phyloP scores from a whole-genome alignment of 805 yeast genomes.

The Myxozyma vanderwaltii region DNA sequence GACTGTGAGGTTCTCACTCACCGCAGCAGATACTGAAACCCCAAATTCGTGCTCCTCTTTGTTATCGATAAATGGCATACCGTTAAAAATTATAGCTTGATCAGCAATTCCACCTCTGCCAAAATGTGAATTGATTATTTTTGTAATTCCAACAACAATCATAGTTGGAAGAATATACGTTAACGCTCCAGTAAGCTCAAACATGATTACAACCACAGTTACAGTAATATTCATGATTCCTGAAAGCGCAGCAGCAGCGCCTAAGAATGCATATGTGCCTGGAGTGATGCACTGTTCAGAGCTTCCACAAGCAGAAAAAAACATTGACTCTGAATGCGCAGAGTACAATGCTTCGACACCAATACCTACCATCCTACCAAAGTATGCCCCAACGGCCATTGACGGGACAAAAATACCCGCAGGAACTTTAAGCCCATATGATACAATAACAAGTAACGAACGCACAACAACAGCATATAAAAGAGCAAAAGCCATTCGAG shows the following conservation, averaged over 20 bases:
- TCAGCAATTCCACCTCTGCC: conserved; percentile 93
- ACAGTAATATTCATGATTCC: conserved; percentile 93
- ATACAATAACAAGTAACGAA: conserved; percentile 69
- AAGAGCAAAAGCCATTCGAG: conserved; percentile 53
- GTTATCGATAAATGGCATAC: conserved; percentile 74
- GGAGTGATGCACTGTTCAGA: conserved; percentile 72
- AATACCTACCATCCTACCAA: conserved; percentile 84
- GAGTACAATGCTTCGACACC: conserved; percentile 57
- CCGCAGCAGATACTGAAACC: conserved; percentile 57
- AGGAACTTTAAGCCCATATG: conserved; percentile 92
- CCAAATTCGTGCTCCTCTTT: conserved; percentile 68
- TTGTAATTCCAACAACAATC: conserved; percentile 91
- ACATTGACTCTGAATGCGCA: conserved; percentile 43
- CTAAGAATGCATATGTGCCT: conserved; percentile 92
- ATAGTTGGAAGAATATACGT: conserved; percentile 90
- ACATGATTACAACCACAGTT: conserved; percentile 92
- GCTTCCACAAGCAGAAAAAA: conserved; percentile 47
- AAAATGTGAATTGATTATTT: conserved; percentile 71
- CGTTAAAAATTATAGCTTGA: conserved; percentile 86
- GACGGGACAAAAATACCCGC: conserved; percentile 97
- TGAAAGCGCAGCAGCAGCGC: conserved; percentile 92
- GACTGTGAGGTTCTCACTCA: conserved; percentile 50
- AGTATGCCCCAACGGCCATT: conserved; percentile 95
- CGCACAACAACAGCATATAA: conserved; percentile 72
- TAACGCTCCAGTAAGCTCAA: conserved; percentile 94